Conservation (phyloP, 78 protist species). For the Monocercomonoides exilis region DNA sequence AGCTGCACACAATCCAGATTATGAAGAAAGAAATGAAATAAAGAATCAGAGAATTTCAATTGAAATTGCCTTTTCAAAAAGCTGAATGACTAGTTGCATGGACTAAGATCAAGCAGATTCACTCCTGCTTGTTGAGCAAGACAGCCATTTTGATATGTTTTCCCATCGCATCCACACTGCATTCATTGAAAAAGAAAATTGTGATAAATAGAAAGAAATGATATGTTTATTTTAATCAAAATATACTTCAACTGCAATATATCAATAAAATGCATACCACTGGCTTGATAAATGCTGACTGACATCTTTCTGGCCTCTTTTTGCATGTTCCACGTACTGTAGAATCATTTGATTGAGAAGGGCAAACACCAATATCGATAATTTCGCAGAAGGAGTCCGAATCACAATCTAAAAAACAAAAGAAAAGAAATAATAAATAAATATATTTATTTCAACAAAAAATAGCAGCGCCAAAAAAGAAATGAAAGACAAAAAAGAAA, state of each 20-base stretch:
- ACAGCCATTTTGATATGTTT: background rate
- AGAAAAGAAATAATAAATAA: no score
- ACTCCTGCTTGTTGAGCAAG: background rate
- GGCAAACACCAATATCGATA: background rate
- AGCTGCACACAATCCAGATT: background rate
- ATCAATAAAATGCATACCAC: background rate
- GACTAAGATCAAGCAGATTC: background rate
- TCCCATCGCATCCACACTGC: background rate
- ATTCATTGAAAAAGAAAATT: background rate
- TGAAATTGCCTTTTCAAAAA: no score
- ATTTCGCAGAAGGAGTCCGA: no score
- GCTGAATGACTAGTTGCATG: no score
- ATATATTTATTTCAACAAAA: no score
- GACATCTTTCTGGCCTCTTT: background rate
- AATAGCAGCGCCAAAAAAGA: no score
- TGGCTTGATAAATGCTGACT: background rate
- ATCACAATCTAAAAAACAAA: no score
- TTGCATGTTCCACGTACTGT: background rate
- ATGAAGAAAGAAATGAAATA: constrained; percentile 5
- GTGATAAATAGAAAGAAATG: background rate
- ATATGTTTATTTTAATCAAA: background rate
- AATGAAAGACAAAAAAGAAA: no score
- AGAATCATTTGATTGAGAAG: background rate
- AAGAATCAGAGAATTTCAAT: no score
- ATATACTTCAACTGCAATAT: background rate